Evolutionary conservation across 208 protist species (phyloP).

Genomic region (Trypanosoma rangeli): DNA sequence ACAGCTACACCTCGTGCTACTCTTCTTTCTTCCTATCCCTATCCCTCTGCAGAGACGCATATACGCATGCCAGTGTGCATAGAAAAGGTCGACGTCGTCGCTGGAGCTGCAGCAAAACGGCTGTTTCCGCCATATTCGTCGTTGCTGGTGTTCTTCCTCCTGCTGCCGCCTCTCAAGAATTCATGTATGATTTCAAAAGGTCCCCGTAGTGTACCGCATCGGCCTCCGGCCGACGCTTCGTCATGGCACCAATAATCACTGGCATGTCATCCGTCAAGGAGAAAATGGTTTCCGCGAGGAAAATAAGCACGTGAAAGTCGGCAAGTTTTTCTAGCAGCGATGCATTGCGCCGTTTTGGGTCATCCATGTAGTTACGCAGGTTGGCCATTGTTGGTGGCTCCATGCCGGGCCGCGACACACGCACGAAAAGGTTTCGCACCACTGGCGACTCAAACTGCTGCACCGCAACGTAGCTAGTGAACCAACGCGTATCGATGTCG

Average conservation of each 20-base stretch:
- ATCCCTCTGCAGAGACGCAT: no score
- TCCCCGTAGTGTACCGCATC: conserved; percentile 50
- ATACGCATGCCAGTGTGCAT: neutral
- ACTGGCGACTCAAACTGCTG: conserved; percentile 78
- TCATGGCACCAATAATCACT: conserved; percentile 48
- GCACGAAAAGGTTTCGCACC: conserved; percentile 83
- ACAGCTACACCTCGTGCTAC: neutral
- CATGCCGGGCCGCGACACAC: conserved; percentile 78
- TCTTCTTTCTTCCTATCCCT: neutral
- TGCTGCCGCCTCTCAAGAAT: conserved; percentile 13
- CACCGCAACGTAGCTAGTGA: conserved; percentile 88
- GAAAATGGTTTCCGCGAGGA: conserved; percentile 63
- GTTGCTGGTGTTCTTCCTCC: conserved; percentile 2
- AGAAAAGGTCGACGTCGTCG: no score
- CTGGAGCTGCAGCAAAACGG: neutral
- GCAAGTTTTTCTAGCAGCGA: conserved; percentile 76
- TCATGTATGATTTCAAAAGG: conserved; percentile 44
- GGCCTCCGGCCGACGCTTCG: conserved; percentile 35
- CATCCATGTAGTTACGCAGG: conserved; percentile 70
- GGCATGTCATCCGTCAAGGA: conserved; percentile 57
- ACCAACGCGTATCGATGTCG: conserved; percentile 83
- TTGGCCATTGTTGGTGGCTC: conserved; percentile 71
- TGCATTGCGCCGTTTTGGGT: conserved; percentile 62
- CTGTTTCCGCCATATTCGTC: conserved; percentile 2
- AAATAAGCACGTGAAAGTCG: conserved; percentile 92